Base-by-base conservation (phyloP, 2,329 filamentous ascomycete species). In the Venturia pyrina region DNA sequence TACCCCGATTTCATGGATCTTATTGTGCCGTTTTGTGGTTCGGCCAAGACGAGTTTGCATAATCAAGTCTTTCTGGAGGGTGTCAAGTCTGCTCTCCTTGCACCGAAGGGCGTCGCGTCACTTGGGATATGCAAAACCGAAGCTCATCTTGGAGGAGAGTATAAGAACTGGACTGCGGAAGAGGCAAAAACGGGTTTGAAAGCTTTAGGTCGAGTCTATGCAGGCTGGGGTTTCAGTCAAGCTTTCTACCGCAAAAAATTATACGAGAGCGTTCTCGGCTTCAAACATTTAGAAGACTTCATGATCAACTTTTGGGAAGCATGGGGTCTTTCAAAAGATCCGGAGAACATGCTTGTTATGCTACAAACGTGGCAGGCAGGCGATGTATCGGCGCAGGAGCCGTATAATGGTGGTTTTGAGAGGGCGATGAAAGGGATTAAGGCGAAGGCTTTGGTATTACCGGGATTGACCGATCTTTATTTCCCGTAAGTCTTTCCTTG, bases 211-310 rank as follows among this genome's bases (percentile, higher is more conserved):
- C 81, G 89, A 57, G 89, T 87, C 0, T 95, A 95, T 75, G 89
- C 90, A 1, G 90, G 89, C 0, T 95, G 85, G 89, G 90, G 90
- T 0, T 89, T 93, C 71, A 89, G 86, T 63, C 89, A 93, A 71
- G 82, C 88, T 0, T 93, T 93, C 71, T 93, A 93, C 71, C 82
- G 90, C 1, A 80, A 90, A 69, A 87, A 82, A 72, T 67, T 90
- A n/a, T 88, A 88, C 72, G 84, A 89, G 73, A 86, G 75, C 1
- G 78, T 73, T 0, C 80, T 92, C 10, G 87, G 87, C 0, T 91
- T 82, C 70, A 85, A 86, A 69, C 79, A 85, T 65, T 79, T 93
- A 1, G 89, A 92, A 68, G 85, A 89, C 64, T 93, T 92, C 68
- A 84, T 93, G 80, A 78, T 85, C 7, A 84, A 82, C 15, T 91